phyloP scores from a whole-genome alignment of 208 protist genomes.

The Naegleria gruberi region DNA sequence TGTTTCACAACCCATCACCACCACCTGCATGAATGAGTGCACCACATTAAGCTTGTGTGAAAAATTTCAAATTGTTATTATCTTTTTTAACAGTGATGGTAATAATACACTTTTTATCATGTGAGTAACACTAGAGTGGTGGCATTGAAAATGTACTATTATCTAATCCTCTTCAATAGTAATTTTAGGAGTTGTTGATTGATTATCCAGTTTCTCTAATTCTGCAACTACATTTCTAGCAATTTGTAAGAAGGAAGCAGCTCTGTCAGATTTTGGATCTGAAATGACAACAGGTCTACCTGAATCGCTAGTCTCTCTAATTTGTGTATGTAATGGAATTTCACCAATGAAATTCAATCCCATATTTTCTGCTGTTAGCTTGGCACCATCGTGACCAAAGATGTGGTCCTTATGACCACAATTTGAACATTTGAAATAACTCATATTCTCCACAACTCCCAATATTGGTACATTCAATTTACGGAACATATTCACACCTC shows the following conservation, averaged over 20 bases:
- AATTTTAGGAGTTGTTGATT: not conserved
- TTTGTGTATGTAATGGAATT: constrained; percentile 75
- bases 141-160: too few relatives aligned
- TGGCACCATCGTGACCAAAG: constrained; percentile 79
- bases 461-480: constrained; percentile 62
- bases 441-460: constrained; percentile 95
- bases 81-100: too few relatives aligned
- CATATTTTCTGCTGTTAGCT: constrained; percentile 66
- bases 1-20: too few relatives aligned
- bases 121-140: too few relatives aligned
- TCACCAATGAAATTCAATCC: constrained; percentile 75
- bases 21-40: too few relatives aligned
- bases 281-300: constrained; percentile 67
- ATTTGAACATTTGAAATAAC: constrained; percentile 81
- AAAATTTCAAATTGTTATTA: too few relatives aligned
- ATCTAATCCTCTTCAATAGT: not conserved
- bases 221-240: not conserved
- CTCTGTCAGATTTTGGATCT: constrained; percentile 26
- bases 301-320: constrained; percentile 76
- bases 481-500: constrained; percentile 83
- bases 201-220: not conserved
- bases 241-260: constrained; percentile 7
- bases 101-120: too few relatives aligned
- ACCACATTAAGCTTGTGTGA: too few relatives aligned
- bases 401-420: constrained; percentile 75